Conservation (phyloP, 441 rosid species). For the Iberis amara region DNA sequence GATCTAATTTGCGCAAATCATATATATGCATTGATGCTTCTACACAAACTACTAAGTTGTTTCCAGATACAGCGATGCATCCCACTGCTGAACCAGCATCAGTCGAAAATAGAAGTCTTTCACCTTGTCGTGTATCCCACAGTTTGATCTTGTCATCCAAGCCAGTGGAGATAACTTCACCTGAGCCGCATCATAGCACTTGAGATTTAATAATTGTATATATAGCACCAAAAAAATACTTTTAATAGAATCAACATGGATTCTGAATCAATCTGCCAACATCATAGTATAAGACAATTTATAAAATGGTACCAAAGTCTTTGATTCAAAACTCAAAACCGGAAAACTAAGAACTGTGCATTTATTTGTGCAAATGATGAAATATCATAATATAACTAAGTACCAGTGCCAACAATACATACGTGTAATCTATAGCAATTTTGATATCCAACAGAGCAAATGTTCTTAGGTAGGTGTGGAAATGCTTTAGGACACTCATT, state of each 20-base stretch:
- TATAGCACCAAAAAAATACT: not conserved
- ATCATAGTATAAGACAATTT: too few relatives aligned
- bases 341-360: not conserved
- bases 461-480: not conserved
- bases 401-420: not conserved
- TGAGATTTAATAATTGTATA: not conserved
- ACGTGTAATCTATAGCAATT: not conserved
- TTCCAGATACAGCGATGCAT: slow-evolving; percentile 62
- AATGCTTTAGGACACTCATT: not conserved
- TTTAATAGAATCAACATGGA: too few relatives aligned
- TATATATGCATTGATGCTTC: slow-evolving; percentile 51
- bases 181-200: slow-evolving; percentile 32
- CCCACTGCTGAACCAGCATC: slow-evolving; percentile 45
- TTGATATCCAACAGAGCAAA: too few relatives aligned
- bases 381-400: not conserved
- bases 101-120: slow-evolving; percentile 29
- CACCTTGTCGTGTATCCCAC: slow-evolving; percentile 54
- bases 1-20: slow-evolving; percentile 64
- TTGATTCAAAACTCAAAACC: not conserved
- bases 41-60: slow-evolving; percentile 53
- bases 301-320: slow-evolving; percentile 6
- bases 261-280: too few relatives aligned
- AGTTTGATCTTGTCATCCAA: slow-evolving; percentile 60
- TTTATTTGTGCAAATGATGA: not conserved
- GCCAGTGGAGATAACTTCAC: slow-evolving; percentile 58